Conservation (phyloP, 768 basidiomycete species). For the Lactarius sanguifluus region DNA sequence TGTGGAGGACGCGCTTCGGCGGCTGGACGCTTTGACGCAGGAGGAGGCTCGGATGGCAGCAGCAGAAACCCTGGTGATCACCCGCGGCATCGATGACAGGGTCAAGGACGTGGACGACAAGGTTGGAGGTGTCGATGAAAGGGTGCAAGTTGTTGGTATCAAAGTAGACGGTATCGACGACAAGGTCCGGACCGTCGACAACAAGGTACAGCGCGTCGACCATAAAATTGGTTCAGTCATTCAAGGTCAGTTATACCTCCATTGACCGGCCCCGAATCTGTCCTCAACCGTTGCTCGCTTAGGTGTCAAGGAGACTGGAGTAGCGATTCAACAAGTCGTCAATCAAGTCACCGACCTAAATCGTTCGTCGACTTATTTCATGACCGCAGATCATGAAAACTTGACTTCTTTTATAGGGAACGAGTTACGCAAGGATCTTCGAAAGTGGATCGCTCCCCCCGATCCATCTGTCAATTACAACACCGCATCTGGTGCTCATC, state of each 20-base stretch:
- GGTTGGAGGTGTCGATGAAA: too few species aligned
- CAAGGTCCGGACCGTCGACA: background rate
- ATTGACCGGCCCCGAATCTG: background rate
- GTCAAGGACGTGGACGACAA: too few species aligned
- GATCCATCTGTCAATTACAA: background rate
- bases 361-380: background rate
- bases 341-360: background rate
- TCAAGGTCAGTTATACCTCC: background rate
- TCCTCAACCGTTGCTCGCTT: background rate
- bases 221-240: background rate
- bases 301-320: background rate
- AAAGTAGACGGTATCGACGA: background rate
- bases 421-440: background rate
- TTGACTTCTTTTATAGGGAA: background rate
- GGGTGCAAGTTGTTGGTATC: background rate
- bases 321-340: background rate
- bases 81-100: too few species aligned
- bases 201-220: background rate
- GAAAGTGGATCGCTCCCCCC: background rate
- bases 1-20: too few species aligned
- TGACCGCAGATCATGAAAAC: background rate
- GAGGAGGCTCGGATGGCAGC: too few species aligned
- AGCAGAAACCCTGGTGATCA: too few species aligned
- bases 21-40: too few species aligned
- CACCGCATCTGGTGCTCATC: background rate